phyloP scores from a whole-genome alignment of 148 eudicot genomes.

The Beta vulgaris region DNA sequence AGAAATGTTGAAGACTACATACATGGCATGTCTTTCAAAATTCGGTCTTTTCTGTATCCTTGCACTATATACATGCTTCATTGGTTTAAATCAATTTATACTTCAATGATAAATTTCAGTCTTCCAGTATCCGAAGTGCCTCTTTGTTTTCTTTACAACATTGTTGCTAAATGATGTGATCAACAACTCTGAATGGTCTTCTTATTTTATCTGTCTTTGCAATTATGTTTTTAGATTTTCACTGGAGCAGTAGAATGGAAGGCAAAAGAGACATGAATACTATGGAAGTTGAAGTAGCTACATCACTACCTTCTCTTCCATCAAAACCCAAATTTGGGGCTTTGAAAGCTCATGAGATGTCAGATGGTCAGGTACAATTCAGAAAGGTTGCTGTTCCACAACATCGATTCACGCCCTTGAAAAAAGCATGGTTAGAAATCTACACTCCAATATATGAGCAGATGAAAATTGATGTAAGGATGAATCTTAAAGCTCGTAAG shows the following conservation, averaged over 20 bases:
- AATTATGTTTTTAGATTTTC: background rate
- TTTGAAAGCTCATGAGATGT: slow-evolving; percentile 74
- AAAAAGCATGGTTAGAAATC: slow-evolving; percentile 78
- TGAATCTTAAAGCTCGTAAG: slow-evolving; percentile 67
- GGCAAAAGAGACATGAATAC: slow-evolving; percentile 25
- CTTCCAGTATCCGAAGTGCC: no score
- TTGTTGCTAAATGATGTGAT: no score
- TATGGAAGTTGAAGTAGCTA: slow-evolving; percentile 49
- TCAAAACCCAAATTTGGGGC: slow-evolving; percentile 57
- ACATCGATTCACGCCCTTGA: slow-evolving; percentile 70
- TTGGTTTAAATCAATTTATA: no score
- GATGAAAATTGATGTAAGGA: slow-evolving; percentile 82
- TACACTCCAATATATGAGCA: slow-evolving; percentile 68
- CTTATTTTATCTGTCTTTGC: no score
- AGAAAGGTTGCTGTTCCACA: slow-evolving; percentile 65
- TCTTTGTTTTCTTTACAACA: no score
- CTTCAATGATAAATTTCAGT: no score
- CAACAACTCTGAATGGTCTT: no score
- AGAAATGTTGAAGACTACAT: no score
- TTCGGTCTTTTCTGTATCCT: no score
- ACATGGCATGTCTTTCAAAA: no score
- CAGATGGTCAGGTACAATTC: slow-evolving; percentile 66
- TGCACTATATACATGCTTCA: no score
- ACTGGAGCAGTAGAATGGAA: slow-evolving; percentile 5
- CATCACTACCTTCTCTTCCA: slow-evolving; percentile 30